Conservation (phyloP, 208 protist genomes). For the Leishmania lainsoni region DNA sequence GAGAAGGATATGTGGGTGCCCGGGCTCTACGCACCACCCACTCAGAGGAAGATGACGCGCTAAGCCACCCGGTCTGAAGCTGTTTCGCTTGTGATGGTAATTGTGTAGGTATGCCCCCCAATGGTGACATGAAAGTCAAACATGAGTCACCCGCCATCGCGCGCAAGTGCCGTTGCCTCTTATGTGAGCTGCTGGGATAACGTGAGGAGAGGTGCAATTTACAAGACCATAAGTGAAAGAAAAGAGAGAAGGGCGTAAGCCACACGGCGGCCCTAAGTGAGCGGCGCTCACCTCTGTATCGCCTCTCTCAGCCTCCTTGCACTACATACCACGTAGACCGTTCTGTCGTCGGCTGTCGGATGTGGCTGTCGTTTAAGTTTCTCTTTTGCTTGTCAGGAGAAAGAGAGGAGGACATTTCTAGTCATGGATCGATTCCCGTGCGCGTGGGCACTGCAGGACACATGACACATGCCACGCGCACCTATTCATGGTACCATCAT, state of each 20-base stretch:
- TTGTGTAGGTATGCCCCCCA: not conserved
- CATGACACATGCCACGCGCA: not conserved
- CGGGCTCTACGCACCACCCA: not conserved
- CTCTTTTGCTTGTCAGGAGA: not conserved
- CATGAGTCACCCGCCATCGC: not conserved
- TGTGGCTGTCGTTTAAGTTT: not conserved
- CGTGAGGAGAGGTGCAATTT: not conserved
- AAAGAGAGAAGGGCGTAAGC: not conserved
- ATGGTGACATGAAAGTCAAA: not conserved
- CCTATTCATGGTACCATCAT: conserved; percentile 10
- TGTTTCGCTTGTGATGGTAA: not conserved
- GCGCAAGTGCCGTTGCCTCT: not conserved
- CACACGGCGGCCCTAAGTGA: not conserved
- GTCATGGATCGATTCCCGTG: not conserved
- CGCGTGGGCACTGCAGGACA: too few relatives aligned
- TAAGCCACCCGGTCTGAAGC: not conserved
- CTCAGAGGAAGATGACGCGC: not conserved
- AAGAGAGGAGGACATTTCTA: too few relatives aligned
- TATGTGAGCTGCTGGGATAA: not conserved
- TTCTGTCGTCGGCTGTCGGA: not conserved
- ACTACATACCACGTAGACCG: not conserved
- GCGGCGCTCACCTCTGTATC: not conserved
- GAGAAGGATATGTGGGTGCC: not conserved
- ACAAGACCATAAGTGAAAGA: not conserved
- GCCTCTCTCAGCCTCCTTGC: not conserved